Percentiles rank a stretch among this genome's conserved stretches.
These are phyloP conservation scores for Barnettozyma hawaiiensis DNA, from an alignment of 1,139 yeast genomes.

Conservation along the genomic window DNA sequence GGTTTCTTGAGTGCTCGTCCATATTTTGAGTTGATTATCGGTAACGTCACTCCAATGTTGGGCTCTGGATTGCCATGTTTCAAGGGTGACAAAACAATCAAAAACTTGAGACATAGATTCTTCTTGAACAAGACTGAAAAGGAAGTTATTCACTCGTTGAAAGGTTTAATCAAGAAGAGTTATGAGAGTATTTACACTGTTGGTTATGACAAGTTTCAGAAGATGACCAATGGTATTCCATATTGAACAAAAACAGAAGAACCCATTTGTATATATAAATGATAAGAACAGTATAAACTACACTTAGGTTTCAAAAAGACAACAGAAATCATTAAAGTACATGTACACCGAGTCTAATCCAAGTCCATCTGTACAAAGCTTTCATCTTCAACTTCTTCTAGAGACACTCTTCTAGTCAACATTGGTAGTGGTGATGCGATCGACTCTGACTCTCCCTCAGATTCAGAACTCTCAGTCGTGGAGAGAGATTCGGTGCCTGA, in stretches of 20 bases:
- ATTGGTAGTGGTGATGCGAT: constrained; percentile 14
- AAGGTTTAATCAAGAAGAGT: constrained; percentile 70
- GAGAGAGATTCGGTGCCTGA: constrained; percentile 4
- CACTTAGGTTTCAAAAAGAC: neutral
- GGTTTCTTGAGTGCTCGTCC: constrained; percentile 90
- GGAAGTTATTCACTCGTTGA: constrained; percentile 79
- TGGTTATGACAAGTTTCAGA: constrained; percentile 97
- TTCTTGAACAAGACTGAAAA: constrained; percentile 75
- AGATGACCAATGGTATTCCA: constrained; percentile 94
- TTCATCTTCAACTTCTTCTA: constrained; percentile 24
- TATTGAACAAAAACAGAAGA: constrained; percentile 35
- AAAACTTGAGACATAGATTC: constrained; percentile 70
- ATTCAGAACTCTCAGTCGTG: neutral
- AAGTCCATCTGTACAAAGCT: constrained; percentile 12
- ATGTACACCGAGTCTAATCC: constrained; percentile 9
- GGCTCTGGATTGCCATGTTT: constrained; percentile 96
- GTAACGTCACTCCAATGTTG: constrained; percentile 87
- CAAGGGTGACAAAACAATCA: constrained; percentile 76
- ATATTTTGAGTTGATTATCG: constrained; percentile 78
- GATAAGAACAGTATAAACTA: too few relatives aligned
- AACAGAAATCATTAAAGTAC: neutral
- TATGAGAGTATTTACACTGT: constrained; percentile 86
- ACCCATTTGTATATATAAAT: too few relatives aligned
- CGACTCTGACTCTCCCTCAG: constrained; percentile 4
- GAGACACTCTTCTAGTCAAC: constrained; percentile 17